Evolutionary conservation across 2,329 filamentous ascomycete species (phyloP).

Genomic region (Pseudofabraea citricarpa): DNA sequence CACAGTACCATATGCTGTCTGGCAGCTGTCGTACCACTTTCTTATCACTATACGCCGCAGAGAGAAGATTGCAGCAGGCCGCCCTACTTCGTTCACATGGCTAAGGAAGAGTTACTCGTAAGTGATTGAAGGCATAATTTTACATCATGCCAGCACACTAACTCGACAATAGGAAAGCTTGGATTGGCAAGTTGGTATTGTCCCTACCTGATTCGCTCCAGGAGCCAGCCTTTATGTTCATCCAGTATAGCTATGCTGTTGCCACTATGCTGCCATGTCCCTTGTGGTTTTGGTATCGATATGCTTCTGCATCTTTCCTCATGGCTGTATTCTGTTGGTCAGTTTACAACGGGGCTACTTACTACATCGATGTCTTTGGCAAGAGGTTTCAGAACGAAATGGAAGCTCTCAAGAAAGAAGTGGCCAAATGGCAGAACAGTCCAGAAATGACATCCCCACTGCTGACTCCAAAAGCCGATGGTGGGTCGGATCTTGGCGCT

Average conservation of each 20-base stretch:
- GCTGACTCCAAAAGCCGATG: slow-evolving; percentile 30
- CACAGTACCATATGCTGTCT: slow-evolving; percentile 84
- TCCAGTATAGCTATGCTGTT: slow-evolving; percentile 88
- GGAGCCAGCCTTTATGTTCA: slow-evolving; percentile 89
- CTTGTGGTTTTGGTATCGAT: slow-evolving; percentile 87
- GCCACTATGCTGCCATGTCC: slow-evolving; percentile 93
- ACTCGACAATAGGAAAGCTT: slow-evolving; percentile 61
- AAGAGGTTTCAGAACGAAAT: slow-evolving; percentile 96
- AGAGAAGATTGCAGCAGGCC: slow-evolving; percentile 91
- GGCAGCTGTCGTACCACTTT: slow-evolving; percentile 91
- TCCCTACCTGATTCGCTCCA: slow-evolving; percentile 71
- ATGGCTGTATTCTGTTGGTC: slow-evolving; percentile 86
- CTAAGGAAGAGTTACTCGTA: slow-evolving; percentile 78
- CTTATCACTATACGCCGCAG: slow-evolving; percentile 92
- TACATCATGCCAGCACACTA: no score
- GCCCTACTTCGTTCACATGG: slow-evolving; percentile 97
- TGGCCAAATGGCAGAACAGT: slow-evolving; percentile 76
- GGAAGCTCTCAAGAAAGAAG: slow-evolving; percentile 81
- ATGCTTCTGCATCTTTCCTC: slow-evolving; percentile 73
- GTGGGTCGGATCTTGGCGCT: slow-evolving; percentile 12
- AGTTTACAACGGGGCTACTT: slow-evolving; percentile 94
- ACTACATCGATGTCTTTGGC: slow-evolving; percentile 97
- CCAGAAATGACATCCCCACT: slow-evolving; percentile 42
- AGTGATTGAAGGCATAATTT: no score
- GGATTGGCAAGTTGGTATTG: slow-evolving; percentile 82